Evolutionary conservation across 2,329 filamentous ascomycete genomes (phyloP).

Genomic region (Trichophyton equinum): DNA sequence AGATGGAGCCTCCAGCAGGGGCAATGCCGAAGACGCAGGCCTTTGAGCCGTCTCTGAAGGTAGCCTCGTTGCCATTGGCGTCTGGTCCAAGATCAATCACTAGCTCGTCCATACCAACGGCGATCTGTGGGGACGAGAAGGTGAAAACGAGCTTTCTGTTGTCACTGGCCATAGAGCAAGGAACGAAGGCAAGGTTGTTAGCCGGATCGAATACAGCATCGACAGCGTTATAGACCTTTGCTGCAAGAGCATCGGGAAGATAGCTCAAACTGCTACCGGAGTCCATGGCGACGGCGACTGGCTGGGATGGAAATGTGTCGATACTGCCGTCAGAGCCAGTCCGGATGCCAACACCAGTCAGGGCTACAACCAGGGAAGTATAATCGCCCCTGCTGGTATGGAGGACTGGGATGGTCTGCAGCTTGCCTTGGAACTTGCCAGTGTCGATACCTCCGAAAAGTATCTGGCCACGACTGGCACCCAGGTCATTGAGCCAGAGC

Average conservation of each 20-base stretch:
- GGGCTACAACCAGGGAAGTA: slow-evolving; percentile 55
- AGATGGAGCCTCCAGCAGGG: slow-evolving; percentile 43
- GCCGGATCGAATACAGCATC: slow-evolving; percentile 45
- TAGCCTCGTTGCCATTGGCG: slow-evolving; percentile 36
- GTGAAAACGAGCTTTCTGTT: slow-evolving; percentile 41
- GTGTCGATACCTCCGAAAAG: slow-evolving; percentile 65
- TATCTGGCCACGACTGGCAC: slow-evolving; percentile 52
- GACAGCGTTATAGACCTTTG: slow-evolving; percentile 46
- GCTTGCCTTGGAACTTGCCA: slow-evolving; percentile 48
- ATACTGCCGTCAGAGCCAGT: slow-evolving; percentile 14
- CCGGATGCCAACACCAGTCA: slow-evolving; percentile 45
- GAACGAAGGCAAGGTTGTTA: slow-evolving; percentile 40
- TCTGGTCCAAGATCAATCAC: slow-evolving; percentile 46
- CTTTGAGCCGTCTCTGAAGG: slow-evolving; percentile 41
- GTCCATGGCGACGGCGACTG: slow-evolving; percentile 56
- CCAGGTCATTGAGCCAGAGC: slow-evolving; percentile 62
- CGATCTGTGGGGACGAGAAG: slow-evolving; percentile 42
- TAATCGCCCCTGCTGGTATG: slow-evolving; percentile 37
- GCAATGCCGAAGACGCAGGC: slow-evolving; percentile 58
- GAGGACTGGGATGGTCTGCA: slow-evolving; percentile 57
- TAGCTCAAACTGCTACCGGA: slow-evolving; percentile 57
- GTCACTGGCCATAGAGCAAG: slow-evolving; percentile 38
- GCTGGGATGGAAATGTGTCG: slow-evolving; percentile 11
- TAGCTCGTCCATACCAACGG: slow-evolving; percentile 45
- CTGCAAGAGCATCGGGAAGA: slow-evolving; percentile 42